A percentile compares a stretch with the other conserved stretches of the same genome.
phyloP scores from a whole-genome alignment of 768 basidiomycete species.

The Tulasnella sp. region DNA sequence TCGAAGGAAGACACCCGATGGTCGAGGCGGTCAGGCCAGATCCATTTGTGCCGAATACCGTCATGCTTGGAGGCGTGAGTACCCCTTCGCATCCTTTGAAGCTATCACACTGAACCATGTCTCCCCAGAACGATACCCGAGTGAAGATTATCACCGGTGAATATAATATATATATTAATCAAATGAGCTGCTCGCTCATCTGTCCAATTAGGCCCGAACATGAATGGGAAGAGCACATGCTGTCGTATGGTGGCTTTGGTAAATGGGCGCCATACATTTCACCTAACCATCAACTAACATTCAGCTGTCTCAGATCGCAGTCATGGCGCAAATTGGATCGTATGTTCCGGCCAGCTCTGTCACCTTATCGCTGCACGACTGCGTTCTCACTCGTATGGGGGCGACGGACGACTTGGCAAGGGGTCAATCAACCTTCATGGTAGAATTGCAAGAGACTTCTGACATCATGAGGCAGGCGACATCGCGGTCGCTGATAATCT shows the following conservation, averaged over 20 bases:
- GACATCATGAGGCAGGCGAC: constrained; percentile 77
- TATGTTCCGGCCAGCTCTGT: constrained; percentile 78
- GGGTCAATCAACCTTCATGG: constrained; percentile 93
- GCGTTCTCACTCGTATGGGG: constrained; percentile 82
- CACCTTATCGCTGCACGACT: constrained; percentile 69
- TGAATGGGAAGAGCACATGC: constrained; percentile 23
- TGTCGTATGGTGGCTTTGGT: constrained; percentile 51
- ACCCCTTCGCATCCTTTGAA: too few species aligned
- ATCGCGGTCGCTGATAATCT: constrained; percentile 65
- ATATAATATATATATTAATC: background rate
- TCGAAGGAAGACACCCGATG: constrained; percentile 88
- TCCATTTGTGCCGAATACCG: constrained; percentile 78
- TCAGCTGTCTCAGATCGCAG: constrained; percentile 18
- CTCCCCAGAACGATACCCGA: constrained; percentile 27
- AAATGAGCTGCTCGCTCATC: constrained; percentile 23
- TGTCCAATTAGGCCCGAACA: constrained; percentile 34
- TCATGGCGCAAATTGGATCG: constrained; percentile 74
- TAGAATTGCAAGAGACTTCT: constrained; percentile 88
- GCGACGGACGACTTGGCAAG: constrained; percentile 81
- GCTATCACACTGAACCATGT: background rate
- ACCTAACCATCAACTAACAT: background rate
- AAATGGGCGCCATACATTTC: constrained; percentile 8
- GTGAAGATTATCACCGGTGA: constrained; percentile 64
- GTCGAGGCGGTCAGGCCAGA: constrained; percentile 65
- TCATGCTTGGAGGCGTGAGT: constrained; percentile 45